phyloP scores from a whole-genome alignment of 306 rosid species.

The Benincasa hispida region DNA sequence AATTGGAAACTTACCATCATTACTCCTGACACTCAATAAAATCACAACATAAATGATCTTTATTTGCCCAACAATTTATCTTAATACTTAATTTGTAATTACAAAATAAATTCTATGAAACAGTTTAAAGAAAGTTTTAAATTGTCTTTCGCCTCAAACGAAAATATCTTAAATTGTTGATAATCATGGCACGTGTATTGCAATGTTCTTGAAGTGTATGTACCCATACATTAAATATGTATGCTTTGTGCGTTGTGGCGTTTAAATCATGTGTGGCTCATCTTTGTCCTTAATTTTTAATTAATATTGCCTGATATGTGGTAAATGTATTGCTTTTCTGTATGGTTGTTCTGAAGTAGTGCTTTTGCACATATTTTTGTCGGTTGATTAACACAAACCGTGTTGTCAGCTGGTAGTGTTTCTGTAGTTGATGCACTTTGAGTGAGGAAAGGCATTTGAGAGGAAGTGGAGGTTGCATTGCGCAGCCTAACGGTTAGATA shows the following conservation, averaged over 20 bases:
- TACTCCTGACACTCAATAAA: constrained; percentile 1
- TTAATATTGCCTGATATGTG: background rate
- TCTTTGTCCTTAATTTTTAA: background rate
- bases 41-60: background rate
- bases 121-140: background rate
- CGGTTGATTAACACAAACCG: background rate
- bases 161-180: background rate
- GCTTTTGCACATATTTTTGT: background rate
- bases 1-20: constrained; percentile 9
- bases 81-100: background rate
- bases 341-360: background rate
- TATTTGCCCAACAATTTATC: background rate
- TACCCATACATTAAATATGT: background rate
- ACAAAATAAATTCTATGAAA: background rate
- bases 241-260: background rate
- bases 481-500: background rate
- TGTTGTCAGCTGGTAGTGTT: background rate
- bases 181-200: background rate
- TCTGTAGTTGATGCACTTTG: background rate
- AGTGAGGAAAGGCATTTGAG: background rate
- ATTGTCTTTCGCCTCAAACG: background rate
- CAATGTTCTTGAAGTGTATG: background rate
- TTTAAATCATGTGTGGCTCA: background rate
- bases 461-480: background rate
- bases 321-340: background rate